Base-by-base conservation (phyloP, 2,329 filamentous ascomycete species). In the Nannizziopsis barbatae region DNA sequence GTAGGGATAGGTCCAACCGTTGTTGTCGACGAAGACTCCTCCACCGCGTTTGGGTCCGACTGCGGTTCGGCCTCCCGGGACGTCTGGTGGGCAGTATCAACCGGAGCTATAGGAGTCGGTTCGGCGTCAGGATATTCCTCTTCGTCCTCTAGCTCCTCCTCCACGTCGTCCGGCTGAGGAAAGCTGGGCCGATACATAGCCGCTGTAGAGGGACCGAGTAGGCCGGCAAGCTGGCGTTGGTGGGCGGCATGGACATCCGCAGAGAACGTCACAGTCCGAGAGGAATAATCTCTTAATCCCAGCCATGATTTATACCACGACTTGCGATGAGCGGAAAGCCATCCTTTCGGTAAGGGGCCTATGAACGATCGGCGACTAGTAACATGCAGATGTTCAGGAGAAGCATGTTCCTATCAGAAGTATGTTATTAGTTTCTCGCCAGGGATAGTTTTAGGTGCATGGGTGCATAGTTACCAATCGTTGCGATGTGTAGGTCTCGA, bases 291-390 rank as follows among this genome's bases (percentile, higher is more conserved):
- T 45, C 59, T 68, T 35, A 71, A 58, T 27, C 61, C 64, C 1
- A 73, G 51, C 41, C 69, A 62, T 35, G 62, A 58, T 51, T 68
- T 75, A 63, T 80, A 81, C 79, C 79, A 82, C 50, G 76, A 72
- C 56, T 78, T 79, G 45, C 77, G 71, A 60, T 81, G 75, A 52
- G 73, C 76, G 56, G 75, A 76, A 47, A 81, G 69, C 79, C 79
- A 83, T 49, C 76, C 77, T 56, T 78, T 75, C 39, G 79, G 79
- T 32, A 82, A 77, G 32, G 79, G 79, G 0, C 79, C 79, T 50
- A 83, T 79, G 63, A 83, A 83, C 63, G 75, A 75, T 47, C 79
- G 75, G 47, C 75, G 71, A 45, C 72, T 76, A 5, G 79, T 82
- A 55, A 79, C 65, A 62, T 81, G 73, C 36, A 83, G 64, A 58